phyloP scores from a whole-genome alignment of 805 yeast genomes.

The Candida orba region DNA sequence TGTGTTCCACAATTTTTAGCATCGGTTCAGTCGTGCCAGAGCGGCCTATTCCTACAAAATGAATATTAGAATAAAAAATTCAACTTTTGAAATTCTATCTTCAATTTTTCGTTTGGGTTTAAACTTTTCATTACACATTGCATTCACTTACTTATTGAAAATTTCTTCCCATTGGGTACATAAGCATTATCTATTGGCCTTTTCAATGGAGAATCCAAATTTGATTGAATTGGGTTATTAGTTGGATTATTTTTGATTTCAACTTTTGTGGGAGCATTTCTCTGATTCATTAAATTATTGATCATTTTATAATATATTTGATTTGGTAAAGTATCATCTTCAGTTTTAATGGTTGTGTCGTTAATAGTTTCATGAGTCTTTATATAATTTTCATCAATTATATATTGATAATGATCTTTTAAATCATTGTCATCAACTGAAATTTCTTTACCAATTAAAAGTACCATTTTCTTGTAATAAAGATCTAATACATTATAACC shows the following conservation, averaged over 20 bases:
- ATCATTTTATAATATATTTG: conserved; percentile 1
- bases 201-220: conserved; percentile 8
- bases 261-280: not conserved
- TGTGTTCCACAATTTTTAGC: too few species aligned
- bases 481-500: conserved; percentile 37
- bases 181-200: conserved; percentile 9
- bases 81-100: too few species aligned
- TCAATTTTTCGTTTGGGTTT: too few species aligned
- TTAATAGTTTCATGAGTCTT: not conserved
- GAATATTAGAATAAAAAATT: too few species aligned
- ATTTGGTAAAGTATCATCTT: conserved; percentile 26
- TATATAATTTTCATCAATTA: conserved; percentile 2
- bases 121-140: not conserved
- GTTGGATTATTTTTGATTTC: not conserved
- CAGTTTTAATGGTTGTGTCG: conserved; percentile 14
- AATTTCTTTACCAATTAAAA: conserved; percentile 35
- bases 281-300: not conserved
- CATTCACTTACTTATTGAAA: not conserved
- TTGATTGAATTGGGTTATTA: not conserved
- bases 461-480: conserved; percentile 43
- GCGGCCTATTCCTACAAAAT: too few species aligned
- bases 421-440: conserved; percentile 9
- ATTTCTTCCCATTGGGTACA: conserved; percentile 5
- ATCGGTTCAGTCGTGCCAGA: too few species aligned
- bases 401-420: conserved; percentile 6